Conservation (phyloP, 2,329 filamentous ascomycete species). For the Diaporthe helianthi region DNA sequence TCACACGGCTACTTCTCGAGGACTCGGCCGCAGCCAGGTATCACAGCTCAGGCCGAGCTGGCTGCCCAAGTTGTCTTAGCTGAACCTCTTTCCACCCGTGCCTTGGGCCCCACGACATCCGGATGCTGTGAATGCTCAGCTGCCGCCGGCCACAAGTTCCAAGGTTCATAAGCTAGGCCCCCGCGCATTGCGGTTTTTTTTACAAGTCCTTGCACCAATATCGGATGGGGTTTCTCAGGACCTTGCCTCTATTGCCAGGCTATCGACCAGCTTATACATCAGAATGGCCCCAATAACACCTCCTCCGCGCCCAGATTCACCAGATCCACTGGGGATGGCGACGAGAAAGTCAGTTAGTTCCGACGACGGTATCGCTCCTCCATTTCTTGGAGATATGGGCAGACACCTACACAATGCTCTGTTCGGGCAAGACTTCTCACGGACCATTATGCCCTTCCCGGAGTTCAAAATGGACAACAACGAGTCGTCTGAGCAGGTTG, state of each 20-base stretch:
- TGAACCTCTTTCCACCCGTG: background rate
- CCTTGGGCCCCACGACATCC: background rate
- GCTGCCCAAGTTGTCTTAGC: background rate
- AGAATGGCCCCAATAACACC: conserved; percentile 7
- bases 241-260: background rate
- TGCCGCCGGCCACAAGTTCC: background rate
- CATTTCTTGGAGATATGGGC: background rate
- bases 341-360: background rate
- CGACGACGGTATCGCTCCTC: conserved; percentile 7
- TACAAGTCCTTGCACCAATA: background rate
- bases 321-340: background rate
- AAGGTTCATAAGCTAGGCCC: conserved; percentile 22
- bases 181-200: background rate
- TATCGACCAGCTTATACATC: background rate
- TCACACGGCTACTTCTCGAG: background rate
- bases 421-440: background rate
- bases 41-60: background rate
- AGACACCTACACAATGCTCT: background rate
- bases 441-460: conserved; percentile 9
- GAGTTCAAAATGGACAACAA: background rate
- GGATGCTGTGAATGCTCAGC: background rate
- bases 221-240: background rate
- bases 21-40: background rate
- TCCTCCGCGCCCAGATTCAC: background rate
- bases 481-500: background rate